Evolutionary conservation across 768 basidiomycete genomes (phyloP).

Genomic region (Russula sp.): DNA sequence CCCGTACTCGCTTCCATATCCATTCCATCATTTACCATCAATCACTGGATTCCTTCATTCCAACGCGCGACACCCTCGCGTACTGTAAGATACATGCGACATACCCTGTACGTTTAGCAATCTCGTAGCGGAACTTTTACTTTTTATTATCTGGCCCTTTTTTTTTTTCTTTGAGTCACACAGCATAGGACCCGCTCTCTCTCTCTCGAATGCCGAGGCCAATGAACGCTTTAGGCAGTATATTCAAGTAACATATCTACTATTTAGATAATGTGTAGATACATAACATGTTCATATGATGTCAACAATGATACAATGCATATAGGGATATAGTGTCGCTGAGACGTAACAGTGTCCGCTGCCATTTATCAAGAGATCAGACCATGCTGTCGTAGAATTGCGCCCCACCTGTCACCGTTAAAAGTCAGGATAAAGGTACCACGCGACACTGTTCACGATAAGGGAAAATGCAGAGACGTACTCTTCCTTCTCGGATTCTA

Average conservation of each 20-base stretch:
- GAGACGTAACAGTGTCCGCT: background rate
- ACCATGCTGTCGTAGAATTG: slow-evolving; percentile 46
- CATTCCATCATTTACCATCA: slow-evolving; percentile 9
- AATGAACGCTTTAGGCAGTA: slow-evolving; percentile 1
- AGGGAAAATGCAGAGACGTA: slow-evolving; percentile 37
- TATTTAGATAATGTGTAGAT: slow-evolving; percentile 23
- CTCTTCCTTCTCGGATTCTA: slow-evolving; percentile 76
- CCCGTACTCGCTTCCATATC: slow-evolving; percentile 12
- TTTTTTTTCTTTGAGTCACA: background rate
- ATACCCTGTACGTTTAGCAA: slow-evolving; percentile 19
- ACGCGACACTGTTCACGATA: background rate
- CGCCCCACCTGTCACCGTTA: slow-evolving; percentile 50
- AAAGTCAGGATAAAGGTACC: slow-evolving; percentile 7
- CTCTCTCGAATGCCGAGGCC: background rate
- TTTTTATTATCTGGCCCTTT: slow-evolving; percentile 1
- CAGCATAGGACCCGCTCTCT: background rate
- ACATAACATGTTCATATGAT: slow-evolving; percentile 12
- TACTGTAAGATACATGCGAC: slow-evolving; percentile 6
- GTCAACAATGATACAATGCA: slow-evolving; percentile 16
- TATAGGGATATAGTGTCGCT: background rate
- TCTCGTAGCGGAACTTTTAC: background rate
- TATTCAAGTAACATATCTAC: slow-evolving; percentile 22
- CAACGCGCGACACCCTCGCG: slow-evolving; percentile 6
- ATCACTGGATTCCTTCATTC: slow-evolving; percentile 5
- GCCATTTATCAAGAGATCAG: slow-evolving; percentile 35